Base-by-base conservation (phyloP, 495 filamentous ascomycete species). In the Penicillium cinerascens region DNA sequence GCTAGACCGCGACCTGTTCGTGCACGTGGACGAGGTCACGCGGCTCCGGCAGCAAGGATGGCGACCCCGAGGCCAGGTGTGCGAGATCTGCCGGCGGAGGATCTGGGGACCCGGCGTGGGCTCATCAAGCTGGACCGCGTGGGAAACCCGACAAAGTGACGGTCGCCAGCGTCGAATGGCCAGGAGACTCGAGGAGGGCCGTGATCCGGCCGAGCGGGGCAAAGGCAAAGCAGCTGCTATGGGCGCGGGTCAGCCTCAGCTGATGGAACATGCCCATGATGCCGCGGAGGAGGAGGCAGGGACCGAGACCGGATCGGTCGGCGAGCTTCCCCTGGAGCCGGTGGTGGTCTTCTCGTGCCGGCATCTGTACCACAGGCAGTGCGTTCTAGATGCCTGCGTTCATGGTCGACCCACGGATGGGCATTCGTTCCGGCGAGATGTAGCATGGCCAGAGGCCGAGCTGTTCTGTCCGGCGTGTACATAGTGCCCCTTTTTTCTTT, bases 91-190 rank as follows among this genome's bases (percentile, higher is more conserved):
- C 49, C 85, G 85, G 23, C 81, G 81, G 54, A 77, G 91, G 17
- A 82, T 91, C 2, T 99, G 93, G 93, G 93, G 93, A 0, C 90
- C 90, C 2, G 91, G 91, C 2, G 87, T 88, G 16, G 86, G 88
- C 1, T 82, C 85, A 3, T 76, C 83, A 43, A 79, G 92, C 17
- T 97, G 89, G 76, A 81, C 87, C 33, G 86, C 83, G 7, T 97
- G 90, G 91, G 83, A 90, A 65, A 75, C 76, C 48, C 78, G 74
- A 45, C 81, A 87, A 60, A 69, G 72, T 9, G 65, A 72, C n/a
- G 61, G 64, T 13, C 68, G 73, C 25, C 61, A 68, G 42, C 70
- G 63, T 48, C 65, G 67, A 25, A 57, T 68, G 35, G 60, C 63
- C 20, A 62, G 64, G 23, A 65, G 63, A 10, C 42, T 65, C 20